Base-by-base conservation (phyloP, 2,329 filamentous ascomycete genomes). In the Ploettnerulaceae sp. region DNA sequence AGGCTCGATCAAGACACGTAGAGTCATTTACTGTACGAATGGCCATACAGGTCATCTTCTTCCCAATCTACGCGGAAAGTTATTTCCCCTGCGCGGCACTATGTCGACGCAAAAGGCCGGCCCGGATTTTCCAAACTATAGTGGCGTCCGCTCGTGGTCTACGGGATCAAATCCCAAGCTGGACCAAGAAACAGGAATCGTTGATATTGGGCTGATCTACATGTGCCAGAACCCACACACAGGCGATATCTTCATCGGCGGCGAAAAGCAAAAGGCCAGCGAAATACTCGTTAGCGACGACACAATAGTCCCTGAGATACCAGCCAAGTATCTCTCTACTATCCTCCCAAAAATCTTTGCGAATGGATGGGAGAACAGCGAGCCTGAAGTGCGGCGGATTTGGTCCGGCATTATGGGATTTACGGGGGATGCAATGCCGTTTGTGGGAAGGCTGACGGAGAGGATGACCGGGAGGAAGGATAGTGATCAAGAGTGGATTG, bases 341-440 rank as follows among this genome's bases (percentile, higher is more conserved):
- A 37, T 7, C 11, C 22, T 37, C 15, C 34, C 34, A 20, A 34
- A 45, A 3, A 38, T 20, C 6, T 45, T 33, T 17, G 32, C 31
- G 6, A n/a, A 24, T 5, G n/a, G n/a, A n/a, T n/a, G n/a, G n/a
- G 25, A 38, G 18, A 22, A 38, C 5, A 21, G 17, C 7, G 25
- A 3, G 31, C 12, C 22, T 7, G 20, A 25, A 5, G 15, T 45
- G 2, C 31, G 26, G 4, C 29, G 33, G 5, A 37, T 18, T 24
- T 89, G 85, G 85, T 85, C 82, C 1, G 85, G 85, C 0, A 83
- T 88, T 57, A 89, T 89, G 84, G 84, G 81, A 0, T 89, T 80
- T 64, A 80, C 76, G 17, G 68, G 77, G 7, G 85, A 89, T 61
- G 68, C 73, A 0, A 64, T 74, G 40, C 84, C 86, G 0, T 88